These are phyloP conservation scores for Paramyrothecium roridum DNA, from an alignment of 2,329 filamentous ascomycete species.

Conservation along the genomic window DNA sequence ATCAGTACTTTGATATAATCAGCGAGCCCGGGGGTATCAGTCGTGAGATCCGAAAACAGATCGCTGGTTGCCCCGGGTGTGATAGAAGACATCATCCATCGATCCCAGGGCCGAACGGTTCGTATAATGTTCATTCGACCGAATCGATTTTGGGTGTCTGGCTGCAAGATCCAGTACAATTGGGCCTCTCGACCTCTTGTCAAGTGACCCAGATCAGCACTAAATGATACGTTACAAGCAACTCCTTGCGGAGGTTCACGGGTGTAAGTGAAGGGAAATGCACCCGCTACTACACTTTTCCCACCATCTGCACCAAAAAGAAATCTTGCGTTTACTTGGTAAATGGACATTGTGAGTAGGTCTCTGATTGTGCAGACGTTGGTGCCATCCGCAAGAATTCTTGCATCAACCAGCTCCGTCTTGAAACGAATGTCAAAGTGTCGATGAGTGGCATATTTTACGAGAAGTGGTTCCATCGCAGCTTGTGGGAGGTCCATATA, in stretches of 20 bases:
- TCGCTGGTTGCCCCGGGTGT: conserved; percentile 25
- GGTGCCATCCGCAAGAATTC: not conserved
- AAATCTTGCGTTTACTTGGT: conserved; percentile 45
- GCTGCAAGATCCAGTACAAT: conserved; percentile 60
- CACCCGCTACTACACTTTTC: conserved; percentile 31
- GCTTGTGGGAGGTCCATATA: not conserved
- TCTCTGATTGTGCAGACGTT: not conserved
- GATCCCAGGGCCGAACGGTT: conserved; percentile 62
- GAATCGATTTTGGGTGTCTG: conserved; percentile 47
- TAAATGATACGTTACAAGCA: conserved; percentile 37
- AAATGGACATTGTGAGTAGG: conserved; percentile 15
- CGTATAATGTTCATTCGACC: conserved; percentile 47
- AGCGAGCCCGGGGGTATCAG: conserved; percentile 35
- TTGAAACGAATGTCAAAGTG: not conserved
- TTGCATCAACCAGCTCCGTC: not conserved
- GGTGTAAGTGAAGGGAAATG: conserved; percentile 38
- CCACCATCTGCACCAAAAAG: conserved; percentile 54
- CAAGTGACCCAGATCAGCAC: conserved; percentile 46
- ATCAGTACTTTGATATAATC: conserved; percentile 48
- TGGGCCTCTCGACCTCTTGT: conserved; percentile 51
- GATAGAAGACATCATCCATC: conserved; percentile 59
- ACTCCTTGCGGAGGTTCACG: conserved; percentile 34
- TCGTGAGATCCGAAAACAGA: conserved; percentile 23
- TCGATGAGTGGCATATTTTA: not conserved
- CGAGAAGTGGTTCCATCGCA: not conserved